A percentile compares a stretch with the other conserved stretches of the same genome.
phyloP scores from a whole-genome alignment of 2,329 filamentous ascomycete species.

The Aspergillus fischeri region DNA sequence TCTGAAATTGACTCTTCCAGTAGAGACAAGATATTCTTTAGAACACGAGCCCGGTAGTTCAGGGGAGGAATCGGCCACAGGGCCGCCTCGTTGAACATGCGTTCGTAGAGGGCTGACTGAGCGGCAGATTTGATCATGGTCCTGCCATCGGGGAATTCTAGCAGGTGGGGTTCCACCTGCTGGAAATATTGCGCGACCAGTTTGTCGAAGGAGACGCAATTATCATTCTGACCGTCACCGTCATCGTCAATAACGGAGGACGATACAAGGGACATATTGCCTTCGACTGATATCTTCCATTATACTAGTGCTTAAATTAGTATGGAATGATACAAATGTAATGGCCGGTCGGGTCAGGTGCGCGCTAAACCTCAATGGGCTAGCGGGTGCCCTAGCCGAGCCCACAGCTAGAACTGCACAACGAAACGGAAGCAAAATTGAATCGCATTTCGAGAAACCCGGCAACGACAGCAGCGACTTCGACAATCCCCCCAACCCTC shows the following conservation, averaged over 20 bases:
- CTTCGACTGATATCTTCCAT: too few relatives aligned
- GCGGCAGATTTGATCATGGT: constrained; percentile 57
- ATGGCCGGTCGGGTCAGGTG: constrained; percentile 7
- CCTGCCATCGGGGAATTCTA: constrained; percentile 60
- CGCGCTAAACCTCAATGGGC: constrained; percentile 11
- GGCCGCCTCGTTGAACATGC: constrained; percentile 60
- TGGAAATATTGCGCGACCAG: constrained; percentile 72
- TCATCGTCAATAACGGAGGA: background rate
- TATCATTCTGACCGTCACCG: background rate
- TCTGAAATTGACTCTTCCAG: constrained; percentile 74
- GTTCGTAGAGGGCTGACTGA: constrained; percentile 63
- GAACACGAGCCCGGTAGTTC: constrained; percentile 65
- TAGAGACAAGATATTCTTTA: constrained; percentile 67
- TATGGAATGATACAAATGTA: background rate
- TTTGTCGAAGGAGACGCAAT: constrained; percentile 23
- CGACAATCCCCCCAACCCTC: constrained; percentile 27
- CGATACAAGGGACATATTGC: background rate
- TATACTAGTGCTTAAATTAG: background rate
- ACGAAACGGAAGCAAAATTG: constrained; percentile 34
- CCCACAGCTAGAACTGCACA: constrained; percentile 30
- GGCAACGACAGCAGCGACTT: constrained; percentile 28
- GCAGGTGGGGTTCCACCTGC: constrained; percentile 56
- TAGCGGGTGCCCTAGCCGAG: constrained; percentile 41
- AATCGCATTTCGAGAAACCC: constrained; percentile 24
- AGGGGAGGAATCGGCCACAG: constrained; percentile 59